phyloP scores from a whole-genome alignment of 2,329 filamentous ascomycete genomes.

The Nothophaeocryptopus gaeumannii region DNA sequence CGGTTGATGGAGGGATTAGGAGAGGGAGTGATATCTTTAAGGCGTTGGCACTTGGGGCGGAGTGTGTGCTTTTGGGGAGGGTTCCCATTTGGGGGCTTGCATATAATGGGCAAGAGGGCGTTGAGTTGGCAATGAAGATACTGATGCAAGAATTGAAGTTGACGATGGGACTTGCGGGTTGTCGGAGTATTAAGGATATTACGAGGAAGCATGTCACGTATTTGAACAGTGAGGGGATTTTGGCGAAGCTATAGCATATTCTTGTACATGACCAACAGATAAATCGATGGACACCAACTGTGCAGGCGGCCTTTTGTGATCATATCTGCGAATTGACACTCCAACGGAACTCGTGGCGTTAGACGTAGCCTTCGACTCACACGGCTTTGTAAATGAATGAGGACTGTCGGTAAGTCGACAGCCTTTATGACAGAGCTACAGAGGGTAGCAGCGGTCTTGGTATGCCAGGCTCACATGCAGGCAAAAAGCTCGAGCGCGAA shows the following conservation, averaged over 20 bases:
- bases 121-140: slow-evolving; percentile 45
- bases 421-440: too few relatives aligned
- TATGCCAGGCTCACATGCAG: too few relatives aligned
- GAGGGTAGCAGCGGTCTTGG: too few relatives aligned
- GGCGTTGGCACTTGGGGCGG: slow-evolving; percentile 51
- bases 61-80: slow-evolving; percentile 49
- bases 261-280: too few relatives aligned
- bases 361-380: too few relatives aligned
- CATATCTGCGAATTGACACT: too few relatives aligned
- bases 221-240: slow-evolving; percentile 7
- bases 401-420: too few relatives aligned
- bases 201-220: slow-evolving; percentile 14
- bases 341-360: too few relatives aligned
- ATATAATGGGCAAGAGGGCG: slow-evolving; percentile 33
- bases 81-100: slow-evolving; percentile 48
- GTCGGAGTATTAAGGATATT: slow-evolving; percentile 13
- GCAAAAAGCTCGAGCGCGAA: too few relatives aligned
- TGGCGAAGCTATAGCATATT: slow-evolving; percentile 9
- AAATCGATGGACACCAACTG: not conserved
- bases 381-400: too few relatives aligned
- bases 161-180: slow-evolving; percentile 39
- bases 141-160: slow-evolving; percentile 37
- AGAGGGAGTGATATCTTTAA: slow-evolving; percentile 58
- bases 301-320: not conserved
- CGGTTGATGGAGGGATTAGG: slow-evolving; percentile 59